phyloP scores from a whole-genome alignment of 2,329 filamentous ascomycete species.

The Diplocarpon rosae region DNA sequence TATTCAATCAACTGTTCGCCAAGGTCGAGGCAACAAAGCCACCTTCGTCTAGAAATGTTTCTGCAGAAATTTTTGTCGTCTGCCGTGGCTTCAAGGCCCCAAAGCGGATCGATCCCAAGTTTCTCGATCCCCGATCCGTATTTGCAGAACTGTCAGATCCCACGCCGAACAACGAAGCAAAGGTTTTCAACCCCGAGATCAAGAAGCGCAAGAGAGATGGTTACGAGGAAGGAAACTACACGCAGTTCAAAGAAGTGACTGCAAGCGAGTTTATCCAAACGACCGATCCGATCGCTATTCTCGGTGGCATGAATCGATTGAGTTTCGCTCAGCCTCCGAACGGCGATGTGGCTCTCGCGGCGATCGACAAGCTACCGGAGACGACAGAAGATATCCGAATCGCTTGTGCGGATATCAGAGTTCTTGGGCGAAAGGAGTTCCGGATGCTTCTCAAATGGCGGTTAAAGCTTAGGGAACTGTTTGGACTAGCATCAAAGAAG shows the following conservation, averaged over 20 bases:
- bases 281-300: conserved; percentile 81
- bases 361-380: conserved; percentile 74
- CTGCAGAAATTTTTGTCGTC: conserved; percentile 96
- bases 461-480: conserved; percentile 77
- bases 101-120: conserved; percentile 83
- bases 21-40: conserved; percentile 98
- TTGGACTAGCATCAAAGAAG: conserved; percentile 69
- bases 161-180: conserved; percentile 90
- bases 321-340: conserved; percentile 71
- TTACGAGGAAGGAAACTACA: conserved; percentile 94
- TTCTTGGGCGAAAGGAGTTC: conserved; percentile 90
- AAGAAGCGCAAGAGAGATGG: conserved; percentile 97
- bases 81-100: conserved; percentile 92
- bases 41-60: conserved; percentile 89
- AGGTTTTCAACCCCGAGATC: conserved; percentile 92
- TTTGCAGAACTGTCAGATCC: conserved; percentile 85
- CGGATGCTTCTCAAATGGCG: conserved; percentile 83
- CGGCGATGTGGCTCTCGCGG: conserved; percentile 76
- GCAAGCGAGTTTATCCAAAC: conserved; percentile 94
- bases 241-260: conserved; percentile 77
- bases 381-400: conserved; percentile 72
- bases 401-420: conserved; percentile 75
- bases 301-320: conserved; percentile 76
- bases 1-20: conserved; percentile 90
- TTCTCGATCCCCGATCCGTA: conserved; percentile 78